Percentiles rank a stretch among this genome's conserved stretches.
Conservation (phyloP, 2,329 filamentous ascomycete genomes). For the Penicillium olsonii region DNA sequence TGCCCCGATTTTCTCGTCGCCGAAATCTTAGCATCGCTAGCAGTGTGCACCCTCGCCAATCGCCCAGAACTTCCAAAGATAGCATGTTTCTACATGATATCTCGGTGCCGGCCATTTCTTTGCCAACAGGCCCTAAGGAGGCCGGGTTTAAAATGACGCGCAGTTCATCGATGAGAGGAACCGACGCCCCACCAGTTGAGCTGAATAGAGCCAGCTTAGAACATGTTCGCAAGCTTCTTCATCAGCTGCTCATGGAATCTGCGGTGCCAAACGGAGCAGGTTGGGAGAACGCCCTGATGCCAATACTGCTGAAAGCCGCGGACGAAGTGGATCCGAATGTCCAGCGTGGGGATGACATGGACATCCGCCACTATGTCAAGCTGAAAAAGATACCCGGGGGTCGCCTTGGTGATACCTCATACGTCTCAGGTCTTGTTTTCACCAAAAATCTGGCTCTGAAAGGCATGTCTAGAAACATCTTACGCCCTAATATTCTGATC, state of each 20-base stretch:
- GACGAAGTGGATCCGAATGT: slow-evolving; percentile 95
- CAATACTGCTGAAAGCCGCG: slow-evolving; percentile 85
- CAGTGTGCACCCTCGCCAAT: slow-evolving; percentile 67
- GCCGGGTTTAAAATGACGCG: slow-evolving; percentile 61
- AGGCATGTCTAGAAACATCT: slow-evolving; percentile 87
- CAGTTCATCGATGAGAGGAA: slow-evolving; percentile 79
- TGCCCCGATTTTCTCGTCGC: slow-evolving; percentile 66
- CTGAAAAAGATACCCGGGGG: slow-evolving; percentile 94
- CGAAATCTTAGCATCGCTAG: slow-evolving; percentile 85
- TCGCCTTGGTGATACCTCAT: slow-evolving; percentile 86
- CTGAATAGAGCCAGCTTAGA: slow-evolving; percentile 83
- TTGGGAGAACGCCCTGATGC: slow-evolving; percentile 89
- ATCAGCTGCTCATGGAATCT: slow-evolving; percentile 78
- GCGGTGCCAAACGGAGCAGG: slow-evolving; percentile 69
- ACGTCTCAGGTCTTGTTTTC: slow-evolving; percentile 95
- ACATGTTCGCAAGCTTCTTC: slow-evolving; percentile 82
- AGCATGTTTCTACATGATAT: slow-evolving; percentile 46
- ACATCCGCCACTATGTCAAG: slow-evolving; percentile 96
- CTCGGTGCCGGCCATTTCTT: slow-evolving; percentile 42
- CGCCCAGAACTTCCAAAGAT: slow-evolving; percentile 67
- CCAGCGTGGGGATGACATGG: slow-evolving; percentile 87
- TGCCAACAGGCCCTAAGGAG: slow-evolving; percentile 35
- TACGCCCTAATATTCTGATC: slow-evolving; percentile 82
- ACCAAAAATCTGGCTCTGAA: slow-evolving; percentile 96
- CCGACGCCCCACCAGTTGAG: slow-evolving; percentile 73